A percentile compares a stretch with the other conserved stretches of the same genome.
Evolutionary conservation across 164 flowering plant genomes (phyloP).

Genomic region (Berberis thunbergii): DNA sequence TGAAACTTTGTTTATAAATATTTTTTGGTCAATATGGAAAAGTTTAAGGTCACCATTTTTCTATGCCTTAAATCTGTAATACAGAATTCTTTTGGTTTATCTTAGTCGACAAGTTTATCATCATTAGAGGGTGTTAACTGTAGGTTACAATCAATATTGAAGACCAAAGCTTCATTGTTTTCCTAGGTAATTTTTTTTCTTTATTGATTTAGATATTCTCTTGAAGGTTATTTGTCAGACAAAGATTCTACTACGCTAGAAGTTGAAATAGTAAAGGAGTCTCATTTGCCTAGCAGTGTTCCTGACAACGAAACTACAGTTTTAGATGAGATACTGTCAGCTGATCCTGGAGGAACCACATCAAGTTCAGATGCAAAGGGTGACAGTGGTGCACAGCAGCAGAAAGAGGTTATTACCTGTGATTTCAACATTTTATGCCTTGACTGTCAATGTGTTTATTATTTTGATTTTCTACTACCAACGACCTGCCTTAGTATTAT

Average conservation of each 20-base stretch:
- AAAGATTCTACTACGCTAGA: constrained; percentile 30
- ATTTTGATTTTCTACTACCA: too few relatives aligned
- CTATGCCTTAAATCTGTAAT: too few relatives aligned
- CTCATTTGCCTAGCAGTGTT: constrained; percentile 14
- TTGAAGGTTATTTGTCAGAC: constrained; percentile 28
- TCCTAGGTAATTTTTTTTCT: neutral
- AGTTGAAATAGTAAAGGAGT: constrained; percentile 20
- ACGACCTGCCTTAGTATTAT: too few relatives aligned
- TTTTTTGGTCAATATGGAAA: too few relatives aligned
- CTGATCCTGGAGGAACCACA: constrained; percentile 26
- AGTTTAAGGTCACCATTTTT: too few relatives aligned
- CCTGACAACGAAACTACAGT: constrained; percentile 28
- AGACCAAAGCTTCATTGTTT: too few relatives aligned
- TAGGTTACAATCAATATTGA: too few relatives aligned
- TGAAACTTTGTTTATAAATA: neutral
- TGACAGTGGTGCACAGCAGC: constrained; percentile 23
- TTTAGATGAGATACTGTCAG: constrained; percentile 61
- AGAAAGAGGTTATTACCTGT: constrained; percentile 44
- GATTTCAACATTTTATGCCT: neutral
- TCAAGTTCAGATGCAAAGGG: constrained; percentile 17
- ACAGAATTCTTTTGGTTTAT: too few relatives aligned
- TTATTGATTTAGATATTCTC: neutral
- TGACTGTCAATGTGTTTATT: neutral
- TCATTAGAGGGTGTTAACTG: too few relatives aligned
- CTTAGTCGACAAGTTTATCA: too few relatives aligned